Evolutionary conservation across 2,329 filamentous ascomycete species (phyloP), one percentile per base, ranked within the genome.

Genomic region (Pseudomassariella vexata): DNA sequence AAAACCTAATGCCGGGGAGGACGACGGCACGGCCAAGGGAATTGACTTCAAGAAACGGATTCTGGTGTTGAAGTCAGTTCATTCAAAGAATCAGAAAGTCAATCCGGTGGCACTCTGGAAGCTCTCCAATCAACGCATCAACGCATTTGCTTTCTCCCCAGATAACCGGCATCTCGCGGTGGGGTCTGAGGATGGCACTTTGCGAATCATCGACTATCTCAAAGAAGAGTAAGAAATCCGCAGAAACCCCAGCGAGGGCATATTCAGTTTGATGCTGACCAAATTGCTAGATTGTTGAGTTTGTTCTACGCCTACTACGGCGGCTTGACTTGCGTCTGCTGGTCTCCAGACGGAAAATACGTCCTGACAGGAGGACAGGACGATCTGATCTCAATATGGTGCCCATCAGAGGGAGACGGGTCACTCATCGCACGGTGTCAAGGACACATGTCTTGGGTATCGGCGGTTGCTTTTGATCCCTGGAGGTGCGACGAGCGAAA

Each of bases 281-380:
- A 24, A 18, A 17, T 12, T 24, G 6, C 6, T 30, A 18, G 85
- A 48, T 70, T 96, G n/a, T 66, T 92, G 9, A 86, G 90, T 49
- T 67, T 95, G 26, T 95, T 86, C 57, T 79, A 82, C 47, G 86
- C 86, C 34, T 98, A 95, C 63, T 98, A 95, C 49, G 92, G 92
- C 28, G 90, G 87, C 3, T 71, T 98, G 39, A 84, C 84, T 26
- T 95, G 88, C 52, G 88, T 95, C 3, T 94, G 87, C 61, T 98
- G 92, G 92, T 95, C 90, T 6, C 92, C 92, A 8, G 92, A 98
- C 52, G 89, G 88, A 31, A 90, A 94, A 55, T 98, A 96, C 56
- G 80, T 98, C 31, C 69, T 98, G 12, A 95, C 92, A 0, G 92
- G 92, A 32, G 89, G 92, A 5, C 90, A 96, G 59, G 92, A 98